Evolutionary conservation across 2,329 filamentous ascomycete species (phyloP).

Genomic region (Alternaria brassicicola): DNA sequence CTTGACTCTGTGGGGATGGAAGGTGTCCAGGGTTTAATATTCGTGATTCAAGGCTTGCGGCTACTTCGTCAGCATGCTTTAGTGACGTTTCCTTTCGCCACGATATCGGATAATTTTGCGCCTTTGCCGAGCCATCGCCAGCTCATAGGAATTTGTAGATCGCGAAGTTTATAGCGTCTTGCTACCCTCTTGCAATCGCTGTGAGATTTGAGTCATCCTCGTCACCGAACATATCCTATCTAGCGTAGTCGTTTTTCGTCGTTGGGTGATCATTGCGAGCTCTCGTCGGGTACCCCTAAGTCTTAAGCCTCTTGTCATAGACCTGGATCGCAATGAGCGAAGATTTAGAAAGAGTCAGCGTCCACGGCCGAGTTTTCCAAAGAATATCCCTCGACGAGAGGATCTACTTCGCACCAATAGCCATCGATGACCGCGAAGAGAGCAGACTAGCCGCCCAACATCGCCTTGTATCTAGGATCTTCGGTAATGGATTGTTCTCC

Average conservation of each 20-base stretch:
- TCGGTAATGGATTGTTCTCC: slow-evolving; percentile 38
- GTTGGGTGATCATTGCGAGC: neutral
- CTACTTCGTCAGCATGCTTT: slow-evolving; percentile 14
- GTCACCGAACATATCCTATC: neutral
- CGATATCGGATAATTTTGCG: slow-evolving; percentile 19
- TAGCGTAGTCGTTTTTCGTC: neutral
- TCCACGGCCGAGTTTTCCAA: slow-evolving; percentile 49
- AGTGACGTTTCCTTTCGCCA: slow-evolving; percentile 25
- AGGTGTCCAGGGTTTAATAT: neutral
- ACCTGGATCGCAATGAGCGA: slow-evolving; percentile 22
- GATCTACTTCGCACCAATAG: slow-evolving; percentile 50
- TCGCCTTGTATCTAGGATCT: slow-evolving; percentile 40
- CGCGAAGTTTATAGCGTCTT: slow-evolving; percentile 3
- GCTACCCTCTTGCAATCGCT: neutral
- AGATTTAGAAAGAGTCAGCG: slow-evolving; percentile 32
- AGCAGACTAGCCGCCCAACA: slow-evolving; percentile 46
- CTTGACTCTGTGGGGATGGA: neutral
- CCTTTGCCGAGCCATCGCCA: slow-evolving; percentile 16
- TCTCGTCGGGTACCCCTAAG: neutral
- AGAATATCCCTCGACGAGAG: slow-evolving; percentile 45
- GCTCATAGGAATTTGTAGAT: slow-evolving; percentile 14
- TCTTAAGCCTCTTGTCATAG: neutral
- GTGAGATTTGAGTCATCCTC: neutral
- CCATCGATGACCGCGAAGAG: slow-evolving; percentile 46
- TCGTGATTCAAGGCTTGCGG: slow-evolving; percentile 2